A percentile compares a stretch with the other conserved stretches of the same genome.
Evolutionary conservation across 129 eudicot genomes (phyloP).

Genomic region (Apium graveolens): DNA sequence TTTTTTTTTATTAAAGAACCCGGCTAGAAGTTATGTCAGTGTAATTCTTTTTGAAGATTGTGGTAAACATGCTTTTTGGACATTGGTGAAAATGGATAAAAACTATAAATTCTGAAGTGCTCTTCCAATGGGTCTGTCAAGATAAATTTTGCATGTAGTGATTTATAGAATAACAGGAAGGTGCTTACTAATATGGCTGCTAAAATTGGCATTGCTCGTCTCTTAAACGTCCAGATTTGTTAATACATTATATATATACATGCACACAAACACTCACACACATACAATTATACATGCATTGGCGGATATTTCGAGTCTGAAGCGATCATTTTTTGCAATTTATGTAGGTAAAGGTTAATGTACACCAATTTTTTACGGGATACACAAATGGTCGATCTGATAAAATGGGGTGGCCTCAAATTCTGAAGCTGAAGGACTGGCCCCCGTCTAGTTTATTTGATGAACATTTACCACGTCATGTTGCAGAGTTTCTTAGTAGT

Average conservation of each 20-base stretch:
- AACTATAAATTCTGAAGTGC: neutral
- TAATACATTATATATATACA: neutral
- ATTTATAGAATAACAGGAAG: neutral
- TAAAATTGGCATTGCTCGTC: neutral
- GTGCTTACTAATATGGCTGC: neutral
- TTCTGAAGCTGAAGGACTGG: constrained; percentile 29
- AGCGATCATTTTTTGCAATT: neutral
- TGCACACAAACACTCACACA: no score
- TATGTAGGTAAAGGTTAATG: constrained; percentile 11
- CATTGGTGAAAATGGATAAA: neutral
- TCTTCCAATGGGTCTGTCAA: neutral
- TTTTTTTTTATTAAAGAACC: neutral
- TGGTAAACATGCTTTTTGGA: neutral
- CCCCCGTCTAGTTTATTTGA: constrained; percentile 21
- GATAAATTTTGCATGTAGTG: neutral
- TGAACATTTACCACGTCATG: constrained; percentile 25
- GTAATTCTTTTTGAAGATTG: neutral
- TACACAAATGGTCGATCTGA: constrained; percentile 11
- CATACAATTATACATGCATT: neutral
- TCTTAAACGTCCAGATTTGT: neutral
- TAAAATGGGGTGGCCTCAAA: constrained; percentile 17
- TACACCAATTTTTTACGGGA: constrained; percentile 18
- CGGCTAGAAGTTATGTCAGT: neutral
- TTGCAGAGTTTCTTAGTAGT: constrained; percentile 20
- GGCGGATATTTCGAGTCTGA: neutral